Conservation (phyloP, 139 green algal species). For the Trebouxia sp. region DNA sequence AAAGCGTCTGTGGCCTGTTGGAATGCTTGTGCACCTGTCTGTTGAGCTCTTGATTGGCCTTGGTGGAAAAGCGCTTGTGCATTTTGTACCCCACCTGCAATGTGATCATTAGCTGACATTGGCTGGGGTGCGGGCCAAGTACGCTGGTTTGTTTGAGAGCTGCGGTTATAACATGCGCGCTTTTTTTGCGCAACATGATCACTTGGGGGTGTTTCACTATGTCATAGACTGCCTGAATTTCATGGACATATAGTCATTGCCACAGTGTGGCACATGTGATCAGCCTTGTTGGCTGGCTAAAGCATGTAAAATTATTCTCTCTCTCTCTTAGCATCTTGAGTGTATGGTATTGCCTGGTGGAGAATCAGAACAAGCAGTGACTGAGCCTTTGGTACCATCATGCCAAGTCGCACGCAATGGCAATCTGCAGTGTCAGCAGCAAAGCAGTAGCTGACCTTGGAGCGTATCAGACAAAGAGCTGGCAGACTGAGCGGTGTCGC, state of each 20-base stretch:
- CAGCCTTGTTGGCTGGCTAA: no score
- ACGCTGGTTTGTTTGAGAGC: neutral
- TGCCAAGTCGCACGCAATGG: neutral
- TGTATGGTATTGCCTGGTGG: neutral
- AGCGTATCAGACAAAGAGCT: neutral
- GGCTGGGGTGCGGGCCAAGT: neutral
- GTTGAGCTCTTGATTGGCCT: neutral
- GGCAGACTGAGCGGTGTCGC: neutral
- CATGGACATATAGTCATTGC: no score
- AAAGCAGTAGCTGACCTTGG: constrained; percentile 9
- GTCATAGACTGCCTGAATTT: no score
- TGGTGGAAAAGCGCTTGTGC: constrained; percentile 5
- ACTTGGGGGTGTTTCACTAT: no score
- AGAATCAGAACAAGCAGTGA: neutral
- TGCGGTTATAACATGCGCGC: no score
- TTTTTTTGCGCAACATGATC: no score
- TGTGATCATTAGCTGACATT: neutral
- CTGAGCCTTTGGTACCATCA: neutral
- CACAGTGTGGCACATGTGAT: no score
- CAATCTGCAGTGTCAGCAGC: neutral
- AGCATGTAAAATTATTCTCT: neutral
- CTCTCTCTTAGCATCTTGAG: neutral
- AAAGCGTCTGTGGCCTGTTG: neutral
- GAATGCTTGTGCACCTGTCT: neutral
- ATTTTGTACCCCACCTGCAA: constrained; percentile 6